A percentile compares a stretch with the other conserved stretches of the same genome.
These are phyloP conservation scores for Cymodocea nodosa DNA, from an alignment of 116 monocot species.

Conservation along the genomic window DNA sequence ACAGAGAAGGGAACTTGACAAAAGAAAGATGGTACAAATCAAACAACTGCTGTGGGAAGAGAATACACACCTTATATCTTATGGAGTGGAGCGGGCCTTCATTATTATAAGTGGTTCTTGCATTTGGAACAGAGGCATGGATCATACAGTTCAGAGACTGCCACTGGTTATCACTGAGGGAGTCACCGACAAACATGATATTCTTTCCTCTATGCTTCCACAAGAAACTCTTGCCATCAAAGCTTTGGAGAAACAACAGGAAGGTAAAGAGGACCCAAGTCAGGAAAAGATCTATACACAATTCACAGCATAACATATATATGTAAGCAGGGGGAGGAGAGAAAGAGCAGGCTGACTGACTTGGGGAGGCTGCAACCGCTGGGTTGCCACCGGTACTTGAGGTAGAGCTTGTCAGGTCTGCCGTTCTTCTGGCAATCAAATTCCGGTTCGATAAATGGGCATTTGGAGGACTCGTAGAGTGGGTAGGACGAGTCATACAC, in stretches of 20 bases:
- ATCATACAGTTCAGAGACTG: conserved; percentile 82
- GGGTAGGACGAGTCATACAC: conserved; percentile 14
- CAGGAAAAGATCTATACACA: neutral
- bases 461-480: conserved; percentile 8
- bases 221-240: conserved; percentile 62
- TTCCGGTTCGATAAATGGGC: conserved; percentile 14
- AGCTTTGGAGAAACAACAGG: conserved; percentile 21
- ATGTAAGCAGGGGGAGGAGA: neutral
- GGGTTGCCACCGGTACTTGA: conserved; percentile 20
- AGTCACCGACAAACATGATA: conserved; percentile 98
- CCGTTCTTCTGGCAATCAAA: conserved; percentile 18
- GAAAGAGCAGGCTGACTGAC: neutral
- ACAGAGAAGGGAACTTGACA: neutral
- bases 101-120: conserved; percentile 26
- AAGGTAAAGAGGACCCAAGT: neutral
- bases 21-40: neutral
- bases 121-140: conserved; percentile 44
- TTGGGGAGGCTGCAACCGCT: conserved; percentile 13
- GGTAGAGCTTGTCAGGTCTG: conserved; percentile 17
- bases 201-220: conserved; percentile 64
- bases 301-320: neutral
- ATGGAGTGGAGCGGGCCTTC: conserved; percentile 26
- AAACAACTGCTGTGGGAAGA: too few species aligned
- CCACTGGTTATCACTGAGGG: conserved; percentile 85
- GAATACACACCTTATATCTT: conserved; percentile 40